A percentile compares a stretch with the other conserved stretches of the same genome.
phyloP scores from a whole-genome alignment of 2,329 filamentous ascomycete genomes.

The Didymella pomorum region DNA sequence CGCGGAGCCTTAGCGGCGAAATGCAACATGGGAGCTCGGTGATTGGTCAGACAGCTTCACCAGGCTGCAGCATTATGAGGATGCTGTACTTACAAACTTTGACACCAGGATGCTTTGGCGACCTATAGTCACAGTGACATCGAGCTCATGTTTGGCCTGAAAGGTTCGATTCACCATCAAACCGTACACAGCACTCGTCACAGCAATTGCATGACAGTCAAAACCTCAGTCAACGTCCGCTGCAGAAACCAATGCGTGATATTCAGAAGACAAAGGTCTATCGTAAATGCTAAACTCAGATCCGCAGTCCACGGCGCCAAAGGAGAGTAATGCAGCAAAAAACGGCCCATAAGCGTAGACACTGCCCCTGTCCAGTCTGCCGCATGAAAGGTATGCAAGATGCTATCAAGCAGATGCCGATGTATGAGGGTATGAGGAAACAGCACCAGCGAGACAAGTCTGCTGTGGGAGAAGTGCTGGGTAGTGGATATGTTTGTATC shows the following conservation, averaged over 20 bases:
- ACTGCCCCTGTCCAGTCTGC: slow-evolving; percentile 29
- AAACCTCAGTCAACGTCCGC: neutral
- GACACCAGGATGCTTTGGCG: neutral
- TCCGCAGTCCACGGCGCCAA: slow-evolving; percentile 39
- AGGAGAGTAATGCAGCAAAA: slow-evolving; percentile 41
- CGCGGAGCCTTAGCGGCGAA: neutral
- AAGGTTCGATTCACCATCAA: neutral
- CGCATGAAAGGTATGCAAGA: slow-evolving; percentile 29
- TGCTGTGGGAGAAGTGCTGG: slow-evolving; percentile 17
- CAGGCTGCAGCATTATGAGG: slow-evolving; percentile 8
- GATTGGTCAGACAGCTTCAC: slow-evolving; percentile 11
- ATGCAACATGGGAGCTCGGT: neutral
- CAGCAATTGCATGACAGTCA: neutral
- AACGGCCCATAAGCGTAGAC: slow-evolving; percentile 25
- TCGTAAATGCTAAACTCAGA: slow-evolving; percentile 39
- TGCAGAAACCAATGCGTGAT: slow-evolving; percentile 23
- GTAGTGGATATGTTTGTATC: slow-evolving; percentile 18
- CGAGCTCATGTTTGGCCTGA: neutral
- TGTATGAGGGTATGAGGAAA: slow-evolving; percentile 27
- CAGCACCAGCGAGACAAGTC: slow-evolving; percentile 6
- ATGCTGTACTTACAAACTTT: neutral
- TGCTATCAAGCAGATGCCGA: slow-evolving; percentile 32
- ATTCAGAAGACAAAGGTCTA: slow-evolving; percentile 40
- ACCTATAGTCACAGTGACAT: neutral
- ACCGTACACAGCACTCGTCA: neutral